Base-by-base conservation (phyloP, 768 basidiomycete genomes). In the Hygrocybe coccinea region DNA sequence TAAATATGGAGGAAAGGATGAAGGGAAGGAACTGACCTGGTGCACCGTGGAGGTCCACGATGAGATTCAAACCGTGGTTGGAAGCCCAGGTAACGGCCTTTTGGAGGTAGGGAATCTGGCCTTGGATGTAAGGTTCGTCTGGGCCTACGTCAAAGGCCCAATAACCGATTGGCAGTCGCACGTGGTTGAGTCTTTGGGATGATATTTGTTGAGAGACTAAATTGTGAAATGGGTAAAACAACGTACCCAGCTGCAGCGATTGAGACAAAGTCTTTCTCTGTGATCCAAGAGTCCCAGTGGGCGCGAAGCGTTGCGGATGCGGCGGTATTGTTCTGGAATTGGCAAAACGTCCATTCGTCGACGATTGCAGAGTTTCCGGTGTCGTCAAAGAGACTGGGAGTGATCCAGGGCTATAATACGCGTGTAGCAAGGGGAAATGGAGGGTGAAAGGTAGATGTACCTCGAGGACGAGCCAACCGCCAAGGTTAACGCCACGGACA, bases 251-350 rank as follows among this genome's bases (percentile, higher is more conserved):
- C 89, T 43, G 79, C 82, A 50, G 86, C 83, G 56, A 92, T 91
- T 45, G 75, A 79, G 33, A 70, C 69, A 65, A 95, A 89, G 69
- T 97, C 94, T 17, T 75, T 65, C 64, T 93, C 86, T 1, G 86
- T 89, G 60, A 97, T 91, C 82, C 83, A 94, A 0, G 84, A 85
- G 59, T 88, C 69, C 89, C 90, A 92, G 65, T 91, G 91, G 46
- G 77, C 73, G 57, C 77, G 72, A 19, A 91, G 75, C 15, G 67
- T 71, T n/a, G 63, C 60, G n/a, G 62, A 64, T 1, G 88, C 89
- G 0, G 72, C 79, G 33, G 67, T 59, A 12, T 66, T 60, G 65
- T 78, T 67, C 62, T 88, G 86, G 56, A 76, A 81, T 64, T 83
- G 78, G 50, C 85, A 79, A 61, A 89, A 90, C 1, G 89, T 91